A percentile compares a stretch with the other conserved stretches of the same genome.
Conservation (phyloP, 768 basidiomycete species). For the Trichaptum fuscoviolaceum region DNA sequence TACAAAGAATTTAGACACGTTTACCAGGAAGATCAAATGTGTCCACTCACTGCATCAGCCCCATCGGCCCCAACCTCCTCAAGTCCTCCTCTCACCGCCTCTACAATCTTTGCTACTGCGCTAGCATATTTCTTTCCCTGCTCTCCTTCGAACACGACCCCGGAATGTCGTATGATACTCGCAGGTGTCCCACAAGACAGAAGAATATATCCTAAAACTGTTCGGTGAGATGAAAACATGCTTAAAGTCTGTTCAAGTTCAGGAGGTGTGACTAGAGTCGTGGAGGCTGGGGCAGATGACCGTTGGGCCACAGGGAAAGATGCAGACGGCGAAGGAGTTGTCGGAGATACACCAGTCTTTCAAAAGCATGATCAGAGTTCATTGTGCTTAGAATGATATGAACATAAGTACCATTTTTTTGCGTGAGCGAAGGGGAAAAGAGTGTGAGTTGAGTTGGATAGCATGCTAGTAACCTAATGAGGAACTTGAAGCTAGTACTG, state of each 20-base stretch:
- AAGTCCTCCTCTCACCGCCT: constrained; percentile 70
- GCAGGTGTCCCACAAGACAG: constrained; percentile 67
- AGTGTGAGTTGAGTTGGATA: too few species aligned
- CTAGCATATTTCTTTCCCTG: constrained; percentile 72
- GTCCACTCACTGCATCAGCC: constrained; percentile 46
- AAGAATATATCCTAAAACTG: constrained; percentile 84
- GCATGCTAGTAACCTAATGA: too few species aligned
- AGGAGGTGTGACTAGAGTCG: constrained; percentile 45
- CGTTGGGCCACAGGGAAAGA: background rate
- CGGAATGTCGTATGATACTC: constrained; percentile 79
- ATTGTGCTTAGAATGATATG: too few species aligned
- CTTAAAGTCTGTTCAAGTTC: constrained; percentile 80
- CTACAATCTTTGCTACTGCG: constrained; percentile 70
- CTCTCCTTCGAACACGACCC: constrained; percentile 82
- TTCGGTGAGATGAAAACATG: constrained; percentile 72
- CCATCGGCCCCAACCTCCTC: constrained; percentile 69
- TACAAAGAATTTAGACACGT: background rate
- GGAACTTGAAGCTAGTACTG: too few species aligned
- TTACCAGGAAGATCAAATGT: constrained; percentile 3
- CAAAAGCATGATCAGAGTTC: background rate
- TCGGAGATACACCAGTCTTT: background rate
- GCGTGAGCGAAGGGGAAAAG: too few species aligned
- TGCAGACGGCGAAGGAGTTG: background rate
- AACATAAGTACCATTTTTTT: too few species aligned
- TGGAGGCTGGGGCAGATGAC: constrained; percentile 13